Evolutionary conservation across 345 rosid species (phyloP), one percentile per base, ranked within the genome.

Genomic region (Corchorus capsularis): DNA sequence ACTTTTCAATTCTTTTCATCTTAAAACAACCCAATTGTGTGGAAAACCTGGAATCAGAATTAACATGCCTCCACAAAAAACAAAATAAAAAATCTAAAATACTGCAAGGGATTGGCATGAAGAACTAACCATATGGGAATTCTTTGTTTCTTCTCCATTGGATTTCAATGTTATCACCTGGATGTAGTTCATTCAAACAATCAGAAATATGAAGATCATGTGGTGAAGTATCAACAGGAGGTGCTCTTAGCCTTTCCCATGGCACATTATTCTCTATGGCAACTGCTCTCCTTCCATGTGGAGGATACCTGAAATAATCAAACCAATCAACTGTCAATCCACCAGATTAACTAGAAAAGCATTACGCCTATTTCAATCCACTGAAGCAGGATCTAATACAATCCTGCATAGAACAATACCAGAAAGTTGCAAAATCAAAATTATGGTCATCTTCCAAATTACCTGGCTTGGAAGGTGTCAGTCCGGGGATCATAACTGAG

Each of bases 101-200:
- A 69, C 43, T 4, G 15, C 49, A 69, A 46, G 45, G 3, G 14
- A 16, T 41, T 50, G 27, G 22, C 15, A 15, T 53, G 10, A 47
- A 19, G 66, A 59, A 79, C 80, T 63, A 78, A 92, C 92, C 93
- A 65, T 86, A 86, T 71, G 93, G 94, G 77, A 91, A 84, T 74
- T 88, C 96, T 77, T 77, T 93, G 91, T 86, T 94, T 83, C 90
- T 88, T 86, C 99, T 89, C 99, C 99, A 95, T 70, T 95, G 99
- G 75, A 95, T 90, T 86, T 95, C 99, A 0, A 95, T 86, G 83
- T 92, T 93, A 82, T 95, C 90, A 11, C 97, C 97, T 8, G 99
- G 99, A 63, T 64, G 84, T 72, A 93, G 83, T 45, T 95, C 94
- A 77, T 85, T 69, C 75, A 93, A 80, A 76, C 94, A 89, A 77